Conservation (phyloP, 1,284 basidiomycete genomes). For the Ustilago bromivora region DNA sequence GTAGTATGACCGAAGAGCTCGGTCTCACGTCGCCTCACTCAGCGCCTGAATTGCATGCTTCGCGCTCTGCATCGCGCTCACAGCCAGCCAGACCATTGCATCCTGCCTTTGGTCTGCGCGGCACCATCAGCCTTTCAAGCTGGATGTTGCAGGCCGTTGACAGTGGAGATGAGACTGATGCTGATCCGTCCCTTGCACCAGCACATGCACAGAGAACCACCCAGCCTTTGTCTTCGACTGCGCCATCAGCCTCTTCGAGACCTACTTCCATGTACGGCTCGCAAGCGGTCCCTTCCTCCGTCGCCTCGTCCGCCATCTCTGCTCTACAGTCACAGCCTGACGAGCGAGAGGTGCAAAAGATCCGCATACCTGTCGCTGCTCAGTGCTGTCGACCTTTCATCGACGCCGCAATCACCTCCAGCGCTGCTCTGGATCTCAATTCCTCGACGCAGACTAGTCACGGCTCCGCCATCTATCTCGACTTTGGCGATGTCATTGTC, state of each 20-base stretch:
- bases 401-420: constrained; percentile 36
- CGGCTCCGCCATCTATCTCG: constrained; percentile 52
- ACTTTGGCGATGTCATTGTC: constrained; percentile 67
- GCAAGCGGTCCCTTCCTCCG: constrained; percentile 30
- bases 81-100: constrained; percentile 29
- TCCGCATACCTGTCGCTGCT: constrained; percentile 51
- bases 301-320: constrained; percentile 38
- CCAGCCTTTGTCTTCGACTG: constrained; percentile 27
- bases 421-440: constrained; percentile 8
- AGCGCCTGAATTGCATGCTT: constrained; percentile 40
- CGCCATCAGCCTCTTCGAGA: constrained; percentile 45
- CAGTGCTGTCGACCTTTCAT: constrained; percentile 51
- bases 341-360: constrained; percentile 46
- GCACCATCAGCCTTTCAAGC: constrained; percentile 40
- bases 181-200: constrained; percentile 3
- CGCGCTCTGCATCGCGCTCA: constrained; percentile 11
- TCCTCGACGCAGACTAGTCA: constrained; percentile 28
- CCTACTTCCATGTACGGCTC: constrained; percentile 52
- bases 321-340: constrained; percentile 32
- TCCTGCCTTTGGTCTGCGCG: constrained; percentile 48
- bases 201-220: constrained; percentile 21
- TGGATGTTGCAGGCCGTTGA: constrained; percentile 41
- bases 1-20: constrained; percentile 25
- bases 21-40: constrained; percentile 47
- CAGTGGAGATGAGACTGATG: constrained; percentile 11